Evolutionary conservation across 2,329 filamentous ascomycete species (phyloP).

Genomic region (Lachnellula suecica): DNA sequence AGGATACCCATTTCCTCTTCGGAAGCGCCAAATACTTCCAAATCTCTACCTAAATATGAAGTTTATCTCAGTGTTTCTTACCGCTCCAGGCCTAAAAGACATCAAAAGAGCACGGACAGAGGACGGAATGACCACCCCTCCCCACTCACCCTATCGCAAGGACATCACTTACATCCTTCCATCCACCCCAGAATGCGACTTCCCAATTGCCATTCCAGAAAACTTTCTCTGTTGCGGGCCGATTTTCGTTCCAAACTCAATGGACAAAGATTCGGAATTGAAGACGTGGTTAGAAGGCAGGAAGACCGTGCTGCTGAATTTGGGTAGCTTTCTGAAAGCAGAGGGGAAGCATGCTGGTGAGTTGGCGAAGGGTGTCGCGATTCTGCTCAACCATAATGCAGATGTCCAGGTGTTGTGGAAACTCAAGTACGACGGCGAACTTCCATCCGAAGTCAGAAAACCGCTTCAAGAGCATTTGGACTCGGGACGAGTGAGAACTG

Average conservation of each 20-base stretch:
- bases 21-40: constrained; percentile 38
- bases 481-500: not conserved
- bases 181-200: not conserved
- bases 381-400: constrained; percentile 31
- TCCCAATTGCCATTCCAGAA: too few species aligned
- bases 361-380: constrained; percentile 36
- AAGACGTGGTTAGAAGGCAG: constrained; percentile 42
- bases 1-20: constrained; percentile 44
- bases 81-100: constrained; percentile 18
- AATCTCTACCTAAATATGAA: constrained; percentile 39
- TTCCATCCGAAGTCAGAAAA: not conserved
- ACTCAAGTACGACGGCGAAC: constrained; percentile 15
- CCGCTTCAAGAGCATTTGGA: not conserved
- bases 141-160: too few species aligned
- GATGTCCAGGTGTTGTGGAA: constrained; percentile 35
- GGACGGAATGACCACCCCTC: too few species aligned
- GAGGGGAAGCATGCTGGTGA: constrained; percentile 33
- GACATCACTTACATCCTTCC: not conserved
- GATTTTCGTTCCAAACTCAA: constrained; percentile 39
- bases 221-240: constrained; percentile 45
- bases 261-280: constrained; percentile 39
- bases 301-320: constrained; percentile 44
- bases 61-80: constrained; percentile 15
- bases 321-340: constrained; percentile 36
- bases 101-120: constrained; percentile 8